These are phyloP conservation scores for Metarhizium sp. DNA, from an alignment of 2,329 filamentous ascomycete species.

Conservation along the genomic window DNA sequence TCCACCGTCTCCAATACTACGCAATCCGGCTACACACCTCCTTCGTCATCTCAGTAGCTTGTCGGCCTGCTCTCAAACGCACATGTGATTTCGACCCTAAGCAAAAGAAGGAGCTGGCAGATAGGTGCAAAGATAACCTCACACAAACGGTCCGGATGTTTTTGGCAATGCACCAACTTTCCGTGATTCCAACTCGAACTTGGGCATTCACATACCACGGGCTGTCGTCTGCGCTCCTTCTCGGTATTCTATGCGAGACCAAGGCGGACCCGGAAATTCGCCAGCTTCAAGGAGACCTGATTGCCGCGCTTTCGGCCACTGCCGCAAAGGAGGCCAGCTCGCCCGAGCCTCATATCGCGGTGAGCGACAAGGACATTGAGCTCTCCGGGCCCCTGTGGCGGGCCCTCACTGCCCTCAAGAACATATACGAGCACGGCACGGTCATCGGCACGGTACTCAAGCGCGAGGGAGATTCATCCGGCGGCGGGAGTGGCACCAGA, in stretches of 20 bases:
- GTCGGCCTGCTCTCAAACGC: slow-evolving; percentile 50
- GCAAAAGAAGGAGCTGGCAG: slow-evolving; percentile 46
- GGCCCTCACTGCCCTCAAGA: slow-evolving; percentile 51
- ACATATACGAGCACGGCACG: slow-evolving; percentile 57
- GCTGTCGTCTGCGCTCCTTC: slow-evolving; percentile 53
- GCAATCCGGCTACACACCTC: slow-evolving; percentile 56
- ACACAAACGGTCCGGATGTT: slow-evolving; percentile 61
- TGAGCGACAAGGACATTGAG: slow-evolving; percentile 51
- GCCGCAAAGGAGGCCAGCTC: slow-evolving; percentile 52
- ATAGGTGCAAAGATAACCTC: slow-evolving; percentile 52
- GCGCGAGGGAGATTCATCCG: slow-evolving; percentile 37
- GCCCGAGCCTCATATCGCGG: slow-evolving; percentile 41
- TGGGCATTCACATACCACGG: slow-evolving; percentile 63
- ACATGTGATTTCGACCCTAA: slow-evolving; percentile 39
- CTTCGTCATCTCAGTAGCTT: slow-evolving; percentile 56
- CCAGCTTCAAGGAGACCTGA: slow-evolving; percentile 54
- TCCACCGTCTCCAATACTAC: slow-evolving; percentile 55
- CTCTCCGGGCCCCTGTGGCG: slow-evolving; percentile 52
- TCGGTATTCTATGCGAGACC: slow-evolving; percentile 54
- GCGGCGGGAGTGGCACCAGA: slow-evolving; percentile 34
- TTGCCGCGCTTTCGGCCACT: slow-evolving; percentile 53
- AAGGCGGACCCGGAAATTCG: slow-evolving; percentile 54
- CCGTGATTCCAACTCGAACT: slow-evolving; percentile 55
- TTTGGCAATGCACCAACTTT: slow-evolving; percentile 58
- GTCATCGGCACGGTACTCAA: slow-evolving; percentile 42